These are phyloP conservation scores for Collybia mongolica DNA, from an alignment of 768 basidiomycete species.

Conservation along the genomic window DNA sequence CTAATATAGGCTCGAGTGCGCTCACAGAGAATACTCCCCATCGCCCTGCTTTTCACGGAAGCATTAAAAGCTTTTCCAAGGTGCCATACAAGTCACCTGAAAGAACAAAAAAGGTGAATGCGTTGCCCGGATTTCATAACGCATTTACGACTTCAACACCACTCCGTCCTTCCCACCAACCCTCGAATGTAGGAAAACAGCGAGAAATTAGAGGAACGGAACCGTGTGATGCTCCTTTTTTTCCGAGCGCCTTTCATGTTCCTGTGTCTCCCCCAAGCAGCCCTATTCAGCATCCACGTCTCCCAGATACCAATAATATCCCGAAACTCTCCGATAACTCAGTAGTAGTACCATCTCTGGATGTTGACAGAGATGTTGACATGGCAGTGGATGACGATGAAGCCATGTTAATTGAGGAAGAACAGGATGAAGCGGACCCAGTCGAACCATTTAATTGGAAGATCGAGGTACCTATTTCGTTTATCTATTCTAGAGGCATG, in stretches of 20 bases:
- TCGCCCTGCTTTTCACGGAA: conserved; percentile 13
- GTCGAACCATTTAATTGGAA: conserved; percentile 50
- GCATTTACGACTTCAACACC: conserved; percentile 45
- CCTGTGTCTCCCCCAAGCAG: conserved; percentile 17
- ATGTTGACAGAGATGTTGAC: conserved; percentile 31
- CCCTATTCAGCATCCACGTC: conserved; percentile 14
- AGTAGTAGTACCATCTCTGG: conserved; percentile 7
- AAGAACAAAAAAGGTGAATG: conserved; percentile 28
- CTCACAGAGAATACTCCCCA: conserved; percentile 31
- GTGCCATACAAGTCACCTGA: conserved; percentile 27
- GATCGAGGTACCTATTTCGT: conserved; percentile 43
- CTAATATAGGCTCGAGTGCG: conserved; percentile 20
- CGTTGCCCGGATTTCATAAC: conserved; percentile 55
- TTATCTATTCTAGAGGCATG: background rate
- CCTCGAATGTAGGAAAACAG: conserved; percentile 20
- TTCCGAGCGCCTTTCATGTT: conserved; percentile 13
- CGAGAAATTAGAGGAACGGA: background rate
- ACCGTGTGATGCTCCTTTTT: conserved; percentile 3
- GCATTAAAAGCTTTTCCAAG: conserved; percentile 22
- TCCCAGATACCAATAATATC: background rate
- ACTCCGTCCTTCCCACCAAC: conserved; percentile 20
- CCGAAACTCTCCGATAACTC: background rate
- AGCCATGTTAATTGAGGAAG: background rate
- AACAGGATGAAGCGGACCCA: conserved; percentile 24
- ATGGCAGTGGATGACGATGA: conserved; percentile 18